Evolutionary conservation across 768 basidiomycete species (phyloP), one percentile per base, ranked within the genome.

Genomic region (Podaxis rugospora): DNA sequence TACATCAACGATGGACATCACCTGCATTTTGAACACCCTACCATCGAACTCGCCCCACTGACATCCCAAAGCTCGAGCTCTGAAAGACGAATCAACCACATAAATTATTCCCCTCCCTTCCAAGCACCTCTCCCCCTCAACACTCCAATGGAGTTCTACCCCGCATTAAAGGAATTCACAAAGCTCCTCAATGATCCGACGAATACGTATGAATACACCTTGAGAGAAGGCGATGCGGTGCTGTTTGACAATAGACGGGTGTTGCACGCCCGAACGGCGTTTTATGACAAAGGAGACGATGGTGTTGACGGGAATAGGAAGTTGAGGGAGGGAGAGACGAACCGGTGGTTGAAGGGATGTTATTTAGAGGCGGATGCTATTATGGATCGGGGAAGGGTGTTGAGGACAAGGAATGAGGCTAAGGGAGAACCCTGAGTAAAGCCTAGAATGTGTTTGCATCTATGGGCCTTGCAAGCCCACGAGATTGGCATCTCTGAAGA

Each of bases 21-120:
- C 70, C 80, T 95, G 4, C 84, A 88, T 65, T 71, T 79, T 57
- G 71, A 79, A 21, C 94, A 93, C 68, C 85, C 87, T 0, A 90
- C 92, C 2, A 88, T 97, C 69, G 83, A 91, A 64, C 78, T 93
- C 49, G 74, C 76, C 47, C 53, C 66, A 56, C 7, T 67, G 23
- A 59, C 69, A 25, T 44, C 64, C 27, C 36, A 58, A 11, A 9
- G 32, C 32, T 51, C 63, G 25, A 52, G 55, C 39, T 68, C 65
- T 1, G 27, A 54, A 10, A 44, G 59, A 37, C 32, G 67, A 7
- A 80, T 96, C 65, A 73, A 75, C 47, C 81, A 88, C 62, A 82
- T 98, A 68, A 98, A 95, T 74, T 98, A 96, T 72, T 89, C 91
- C 1, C 96, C 96, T 0, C 95, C 95, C 0, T 98, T 98, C 81